Conservation (phyloP, 257 asterid species). For the Asclepias syriaca region DNA sequence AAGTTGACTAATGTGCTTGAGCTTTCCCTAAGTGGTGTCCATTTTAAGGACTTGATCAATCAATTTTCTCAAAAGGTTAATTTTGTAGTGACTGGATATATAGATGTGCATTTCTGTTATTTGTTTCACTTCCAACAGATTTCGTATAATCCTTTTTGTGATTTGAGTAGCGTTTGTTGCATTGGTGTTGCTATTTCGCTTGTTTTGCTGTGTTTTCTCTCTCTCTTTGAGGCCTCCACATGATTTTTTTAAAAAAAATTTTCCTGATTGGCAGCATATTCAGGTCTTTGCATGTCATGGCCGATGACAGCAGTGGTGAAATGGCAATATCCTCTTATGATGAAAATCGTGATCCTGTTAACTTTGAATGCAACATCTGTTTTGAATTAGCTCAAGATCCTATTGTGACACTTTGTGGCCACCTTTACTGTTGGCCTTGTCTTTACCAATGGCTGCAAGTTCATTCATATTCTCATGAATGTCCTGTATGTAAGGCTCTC, state of each 20-base stretch:
- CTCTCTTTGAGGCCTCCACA: neutral
- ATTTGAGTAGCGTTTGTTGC: neutral
- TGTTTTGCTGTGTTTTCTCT: neutral
- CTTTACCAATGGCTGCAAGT: slow-evolving; percentile 81
- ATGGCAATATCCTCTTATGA: slow-evolving; percentile 33
- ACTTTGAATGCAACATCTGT: slow-evolving; percentile 90
- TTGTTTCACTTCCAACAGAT: neutral
- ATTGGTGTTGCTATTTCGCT: neutral
- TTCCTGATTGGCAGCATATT: neutral
- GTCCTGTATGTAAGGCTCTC: slow-evolving; percentile 86
- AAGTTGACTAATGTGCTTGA: neutral
- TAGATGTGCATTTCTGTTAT: neutral
- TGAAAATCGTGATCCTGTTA: slow-evolving; percentile 35
- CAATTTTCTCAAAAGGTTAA: neutral
- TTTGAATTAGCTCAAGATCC: slow-evolving; percentile 91
- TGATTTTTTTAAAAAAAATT: too few species aligned
- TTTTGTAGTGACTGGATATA: neutral
- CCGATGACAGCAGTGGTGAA: slow-evolving; percentile 40
- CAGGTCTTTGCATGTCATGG: slow-evolving; percentile 23
- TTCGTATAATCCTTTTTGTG: neutral
- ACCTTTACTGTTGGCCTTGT: slow-evolving; percentile 97
- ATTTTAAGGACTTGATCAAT: neutral
- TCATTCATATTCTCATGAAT: slow-evolving; percentile 76
- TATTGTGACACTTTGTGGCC: slow-evolving; percentile 88
- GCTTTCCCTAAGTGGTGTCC: neutral